Percentiles rank a stretch among this genome's conserved stretches.
phyloP scores from a whole-genome alignment of 768 basidiomycete genomes.

The Russula earlei region DNA sequence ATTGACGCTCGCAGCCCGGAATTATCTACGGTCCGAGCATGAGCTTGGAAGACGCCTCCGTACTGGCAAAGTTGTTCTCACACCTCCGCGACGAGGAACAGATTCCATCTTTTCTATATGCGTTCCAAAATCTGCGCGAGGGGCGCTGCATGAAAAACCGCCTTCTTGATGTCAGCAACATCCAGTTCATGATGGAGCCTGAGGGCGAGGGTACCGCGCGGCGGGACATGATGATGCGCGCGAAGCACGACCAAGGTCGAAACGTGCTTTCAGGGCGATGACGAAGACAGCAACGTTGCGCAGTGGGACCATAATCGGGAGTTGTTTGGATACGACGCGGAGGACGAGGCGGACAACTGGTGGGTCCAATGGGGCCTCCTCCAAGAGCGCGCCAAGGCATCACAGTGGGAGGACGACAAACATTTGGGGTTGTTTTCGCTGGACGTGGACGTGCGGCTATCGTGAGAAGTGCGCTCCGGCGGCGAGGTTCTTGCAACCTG shows the following conservation, averaged over 20 bases:
- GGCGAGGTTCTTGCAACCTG: not conserved
- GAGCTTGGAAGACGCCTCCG: slow-evolving; percentile 33
- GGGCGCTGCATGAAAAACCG: slow-evolving; percentile 21
- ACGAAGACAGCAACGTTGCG: slow-evolving; percentile 21
- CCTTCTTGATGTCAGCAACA: slow-evolving; percentile 20
- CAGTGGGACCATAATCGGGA: slow-evolving; percentile 27
- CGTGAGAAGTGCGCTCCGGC: not conserved
- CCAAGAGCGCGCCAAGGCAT: slow-evolving; percentile 16
- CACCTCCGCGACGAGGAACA: slow-evolving; percentile 26
- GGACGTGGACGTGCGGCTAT: not conserved
- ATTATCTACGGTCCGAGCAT: slow-evolving; percentile 29
- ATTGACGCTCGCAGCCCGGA: slow-evolving; percentile 23
- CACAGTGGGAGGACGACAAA: not conserved
- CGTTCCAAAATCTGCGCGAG: slow-evolving; percentile 30
- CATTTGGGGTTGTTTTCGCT: slow-evolving; percentile 2
- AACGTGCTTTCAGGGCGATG: slow-evolving; percentile 21
- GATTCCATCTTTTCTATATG: slow-evolving; percentile 27
- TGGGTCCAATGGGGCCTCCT: slow-evolving; percentile 31
- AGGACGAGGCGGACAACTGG: slow-evolving; percentile 32
- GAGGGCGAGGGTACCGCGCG: slow-evolving; percentile 17
- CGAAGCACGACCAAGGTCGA: slow-evolving; percentile 17
- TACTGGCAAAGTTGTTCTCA: slow-evolving; percentile 32
- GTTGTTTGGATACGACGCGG: slow-evolving; percentile 29
- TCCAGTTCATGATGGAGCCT: slow-evolving; percentile 20
- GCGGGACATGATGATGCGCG: slow-evolving; percentile 25